A percentile compares a stretch with the other conserved stretches of the same genome.
Conservation (phyloP, 2,329 filamentous ascomycete species). For the Didymosphaeria variabile region DNA sequence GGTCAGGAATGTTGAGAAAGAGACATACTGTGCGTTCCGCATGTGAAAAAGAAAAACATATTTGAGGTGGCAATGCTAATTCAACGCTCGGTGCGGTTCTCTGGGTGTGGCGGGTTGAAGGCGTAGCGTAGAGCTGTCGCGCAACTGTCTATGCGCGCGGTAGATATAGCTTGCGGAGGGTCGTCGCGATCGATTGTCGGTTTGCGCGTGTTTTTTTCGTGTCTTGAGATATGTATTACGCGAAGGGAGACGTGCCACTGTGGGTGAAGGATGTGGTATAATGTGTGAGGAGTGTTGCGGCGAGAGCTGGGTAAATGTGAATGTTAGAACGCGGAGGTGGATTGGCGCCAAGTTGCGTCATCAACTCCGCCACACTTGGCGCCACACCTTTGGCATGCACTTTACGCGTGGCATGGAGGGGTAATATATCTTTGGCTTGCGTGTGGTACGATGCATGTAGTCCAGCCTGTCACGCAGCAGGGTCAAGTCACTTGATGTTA, state of each 20-base stretch:
- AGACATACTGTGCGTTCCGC: slow-evolving; percentile 58
- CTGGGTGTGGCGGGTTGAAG: neutral
- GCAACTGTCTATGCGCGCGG: neutral
- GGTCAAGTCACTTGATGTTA: slow-evolving; percentile 1
- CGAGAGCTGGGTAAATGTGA: slow-evolving; percentile 14
- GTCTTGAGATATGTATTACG: neutral
- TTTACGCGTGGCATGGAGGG: slow-evolving; percentile 1
- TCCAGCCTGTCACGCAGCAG: neutral
- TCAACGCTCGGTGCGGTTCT: slow-evolving; percentile 5
- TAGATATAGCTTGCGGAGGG: neutral
- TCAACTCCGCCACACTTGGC: slow-evolving; percentile 40
- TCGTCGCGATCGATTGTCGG: neutral
- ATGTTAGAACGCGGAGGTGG: slow-evolving; percentile 4
- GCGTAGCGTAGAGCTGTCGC: neutral
- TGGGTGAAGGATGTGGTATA: neutral
- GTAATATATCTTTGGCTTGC: neutral
- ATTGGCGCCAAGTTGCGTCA: slow-evolving; percentile 36
- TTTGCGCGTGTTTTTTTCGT: neutral
- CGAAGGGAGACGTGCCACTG: neutral
- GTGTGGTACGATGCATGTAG: neutral
- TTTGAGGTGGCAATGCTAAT: slow-evolving; percentile 13
- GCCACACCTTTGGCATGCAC: neutral
- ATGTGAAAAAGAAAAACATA: slow-evolving; percentile 62
- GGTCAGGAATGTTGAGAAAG: neutral
- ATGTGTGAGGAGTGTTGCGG: neutral